These are phyloP conservation scores for Bipolaris zeicola DNA, from an alignment of 2,329 filamentous ascomycete species.

Conservation along the genomic window DNA sequence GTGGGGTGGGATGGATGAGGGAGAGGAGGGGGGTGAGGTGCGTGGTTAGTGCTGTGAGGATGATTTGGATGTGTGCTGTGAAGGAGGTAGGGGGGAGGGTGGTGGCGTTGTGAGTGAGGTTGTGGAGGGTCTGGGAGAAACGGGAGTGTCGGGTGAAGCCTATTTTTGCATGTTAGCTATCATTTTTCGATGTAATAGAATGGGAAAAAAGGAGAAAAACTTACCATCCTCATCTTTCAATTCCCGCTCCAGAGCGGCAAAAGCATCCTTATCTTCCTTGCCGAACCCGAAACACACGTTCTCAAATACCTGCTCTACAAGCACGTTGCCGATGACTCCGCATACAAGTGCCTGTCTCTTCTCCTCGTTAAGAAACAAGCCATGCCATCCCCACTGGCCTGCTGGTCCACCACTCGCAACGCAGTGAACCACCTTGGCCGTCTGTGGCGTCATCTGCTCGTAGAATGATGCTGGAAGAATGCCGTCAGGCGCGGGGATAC, in stretches of 20 bases:
- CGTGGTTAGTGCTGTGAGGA: constrained; percentile 21
- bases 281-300: constrained; percentile 33
- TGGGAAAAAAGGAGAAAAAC: background rate
- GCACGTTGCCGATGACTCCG: constrained; percentile 38
- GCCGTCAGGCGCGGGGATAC: background rate
- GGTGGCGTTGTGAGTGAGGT: background rate
- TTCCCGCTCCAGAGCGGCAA: constrained; percentile 14
- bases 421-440: constrained; percentile 30
- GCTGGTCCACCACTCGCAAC: constrained; percentile 34
- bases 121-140: background rate
- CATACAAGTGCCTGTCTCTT: constrained; percentile 31
- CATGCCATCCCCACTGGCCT: constrained; percentile 30
- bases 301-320: constrained; percentile 39
- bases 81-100: constrained; percentile 27
- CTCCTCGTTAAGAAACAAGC: constrained; percentile 25
- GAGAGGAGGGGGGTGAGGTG: constrained; percentile 31
- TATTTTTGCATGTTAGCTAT: constrained; percentile 18
- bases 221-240: constrained; percentile 31
- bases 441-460: constrained; percentile 17
- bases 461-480: constrained; percentile 4
- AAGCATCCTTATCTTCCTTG: constrained; percentile 1
- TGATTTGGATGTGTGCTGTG: constrained; percentile 23
- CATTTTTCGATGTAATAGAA: background rate
- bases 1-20: constrained; percentile 2
- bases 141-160: constrained; percentile 6